Evolutionary conservation across 192 early-diverging fungal genomes (phyloP), one percentile per base, ranked within the genome.

Genomic region (Podila epigama): DNA sequence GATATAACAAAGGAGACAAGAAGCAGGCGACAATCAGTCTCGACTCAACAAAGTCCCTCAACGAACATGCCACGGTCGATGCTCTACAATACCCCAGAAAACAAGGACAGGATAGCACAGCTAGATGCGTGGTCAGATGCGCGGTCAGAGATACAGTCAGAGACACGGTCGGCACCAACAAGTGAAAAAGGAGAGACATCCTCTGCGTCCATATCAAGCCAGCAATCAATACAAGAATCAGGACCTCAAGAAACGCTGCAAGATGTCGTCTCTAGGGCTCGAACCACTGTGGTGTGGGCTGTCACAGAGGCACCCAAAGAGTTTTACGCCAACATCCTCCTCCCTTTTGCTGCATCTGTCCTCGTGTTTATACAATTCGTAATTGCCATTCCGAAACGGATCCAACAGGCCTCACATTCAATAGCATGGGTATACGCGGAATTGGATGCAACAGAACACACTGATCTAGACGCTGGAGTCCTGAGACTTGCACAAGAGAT

Each of bases 361-460:
- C 59, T 64, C 2, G 73, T 37, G 7, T 63, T 77, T 27, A 25
- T 68, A 1, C 63, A 64, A 39, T 64, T 77, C 36, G 54, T 77
- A 66, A 10, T 68, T 0, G 16, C 29, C 0, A 22, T 77, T 25
- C 73, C 73, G 0, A 68, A 56, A 31, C 56, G 33, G 50, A 59
- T 77, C 22, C 52, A n/a, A 2, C 57, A 64, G 33, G 56, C 61
- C 1, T 77, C 73, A 32, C 66, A 77, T 33, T 58, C 73, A 2
- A 32, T 68, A 40, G 60, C 60, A 18, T 77, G 73, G 73, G 68
- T 77, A 20, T 77, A 77, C 51, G 55, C 82, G 61, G 63, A 66
- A 61, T 41, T 80, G 62, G 73, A 72, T 50, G 51, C 72, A 64
- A 63, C 75, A 40, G 57, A 81, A 53, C 66, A 70, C 62, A 48